Conservation (phyloP, 2,329 filamentous ascomycete species). For the Emergomyces orientalis region DNA sequence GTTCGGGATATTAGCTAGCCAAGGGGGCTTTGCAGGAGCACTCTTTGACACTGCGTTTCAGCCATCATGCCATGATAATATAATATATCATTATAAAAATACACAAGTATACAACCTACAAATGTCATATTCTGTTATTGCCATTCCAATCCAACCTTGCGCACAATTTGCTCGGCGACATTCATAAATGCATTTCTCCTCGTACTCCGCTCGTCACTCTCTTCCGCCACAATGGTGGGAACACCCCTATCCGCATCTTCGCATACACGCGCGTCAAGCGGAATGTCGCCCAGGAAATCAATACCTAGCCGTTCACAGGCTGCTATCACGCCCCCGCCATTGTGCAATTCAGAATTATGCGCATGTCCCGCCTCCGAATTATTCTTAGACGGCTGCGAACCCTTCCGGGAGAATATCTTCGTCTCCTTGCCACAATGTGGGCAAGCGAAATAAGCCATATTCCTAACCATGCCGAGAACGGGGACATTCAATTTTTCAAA, state of each 20-base stretch:
- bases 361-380: conserved; percentile 11
- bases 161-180: conserved; percentile 52
- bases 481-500: conserved; percentile 77
- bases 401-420: conserved; percentile 57
- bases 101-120: not conserved
- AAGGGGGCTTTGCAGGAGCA: not conserved
- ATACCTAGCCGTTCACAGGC: conserved; percentile 66
- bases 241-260: conserved; percentile 78
- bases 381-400: conserved; percentile 14
- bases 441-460: conserved; percentile 80
- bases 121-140: conserved; percentile 12
- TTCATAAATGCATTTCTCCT: conserved; percentile 62
- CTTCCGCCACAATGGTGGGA: conserved; percentile 83
- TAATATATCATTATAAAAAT: not conserved
- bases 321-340: conserved; percentile 52
- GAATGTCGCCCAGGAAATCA: conserved; percentile 78
- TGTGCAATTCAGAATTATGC: conserved; percentile 20
- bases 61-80: not conserved
- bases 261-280: conserved; percentile 76
- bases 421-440: conserved; percentile 66
- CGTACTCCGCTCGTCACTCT: conserved; percentile 50
- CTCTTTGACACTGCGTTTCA: not conserved
- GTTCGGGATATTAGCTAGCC: not conserved
- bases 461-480: conserved; percentile 75
- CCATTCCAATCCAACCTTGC: conserved; percentile 37